These are phyloP conservation scores for Coprinellus micaceus DNA, from an alignment of 768 basidiomycete species.

Conservation along the genomic window DNA sequence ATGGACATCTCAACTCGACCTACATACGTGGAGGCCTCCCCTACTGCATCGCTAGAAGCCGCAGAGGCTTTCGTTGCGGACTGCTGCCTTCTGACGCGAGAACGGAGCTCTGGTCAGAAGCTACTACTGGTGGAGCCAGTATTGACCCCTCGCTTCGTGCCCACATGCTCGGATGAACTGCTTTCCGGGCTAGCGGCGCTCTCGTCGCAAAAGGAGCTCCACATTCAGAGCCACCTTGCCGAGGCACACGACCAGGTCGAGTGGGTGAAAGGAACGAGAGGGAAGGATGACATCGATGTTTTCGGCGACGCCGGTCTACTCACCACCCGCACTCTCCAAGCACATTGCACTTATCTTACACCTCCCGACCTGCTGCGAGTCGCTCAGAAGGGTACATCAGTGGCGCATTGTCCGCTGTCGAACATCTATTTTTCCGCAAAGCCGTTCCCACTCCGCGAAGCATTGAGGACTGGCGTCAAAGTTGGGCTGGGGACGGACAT, in stretches of 20 bases:
- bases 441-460: constrained; percentile 69
- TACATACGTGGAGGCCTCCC: constrained; percentile 65
- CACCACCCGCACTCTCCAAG: constrained; percentile 68
- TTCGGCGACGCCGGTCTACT: constrained; percentile 56
- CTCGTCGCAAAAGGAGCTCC: constrained; percentile 40
- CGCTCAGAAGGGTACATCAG: constrained; percentile 46
- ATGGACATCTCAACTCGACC: constrained; percentile 67
- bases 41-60: constrained; percentile 44
- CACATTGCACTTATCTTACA: constrained; percentile 84
- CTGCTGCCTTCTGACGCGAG: constrained; percentile 39
- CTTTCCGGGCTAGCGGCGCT: constrained; percentile 60
- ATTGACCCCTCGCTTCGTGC: constrained; percentile 85
- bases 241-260: constrained; percentile 76
- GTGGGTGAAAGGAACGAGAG: constrained; percentile 60
- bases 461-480: constrained; percentile 55
- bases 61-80: constrained; percentile 52
- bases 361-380: constrained; percentile 49
- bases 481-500: constrained; percentile 85
- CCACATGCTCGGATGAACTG: constrained; percentile 76
- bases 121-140: constrained; percentile 69
- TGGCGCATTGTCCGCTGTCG: constrained; percentile 88
- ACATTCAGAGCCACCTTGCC: constrained; percentile 79
- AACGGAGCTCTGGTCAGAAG: constrained; percentile 32
- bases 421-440: constrained; percentile 82
- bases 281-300: constrained; percentile 67